Evolutionary conservation across 768 basidiomycete genomes (phyloP), one percentile per base, ranked within the genome.

Genomic region (Boletus fagicola): DNA sequence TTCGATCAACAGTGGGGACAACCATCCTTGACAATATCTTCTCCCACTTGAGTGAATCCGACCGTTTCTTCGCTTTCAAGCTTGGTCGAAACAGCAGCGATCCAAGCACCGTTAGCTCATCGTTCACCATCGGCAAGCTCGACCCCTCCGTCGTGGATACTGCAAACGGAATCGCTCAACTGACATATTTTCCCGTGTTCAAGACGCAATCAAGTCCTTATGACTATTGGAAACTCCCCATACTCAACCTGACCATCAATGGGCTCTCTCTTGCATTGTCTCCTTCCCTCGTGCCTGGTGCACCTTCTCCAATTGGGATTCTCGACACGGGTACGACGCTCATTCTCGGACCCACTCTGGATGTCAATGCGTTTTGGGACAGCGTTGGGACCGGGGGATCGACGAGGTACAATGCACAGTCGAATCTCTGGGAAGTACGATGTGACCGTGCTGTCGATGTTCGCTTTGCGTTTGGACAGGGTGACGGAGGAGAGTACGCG

Each of bases 291-390:
- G 72, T 83, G 28, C 66, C 61, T 5, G 76, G 75, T 20, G 73
- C 80, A 24, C 48, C 68, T 13, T 62, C 72, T 2, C 76, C 78
- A 0, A 78, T 87, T 49, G 84, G 80, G 4, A 79, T 88, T 26
- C 75, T 87, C 28, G 87, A 88, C 64, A 84, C 84, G 26, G 85
- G 85, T 4, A 83, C 82, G 26, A 83, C 82, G 5, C 75, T 83
- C 52, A 74, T 84, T 26, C 74, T 84, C 6, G 83, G 81, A 5
- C 84, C 84, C 7, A 68, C 76, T 1, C 59, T 55, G 18, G 85
- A 86, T 55, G 82, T 85, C 40, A 71, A 74, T 5, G 75, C 78
- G 7, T 78, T 88, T 62, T 87, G 77, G 79, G 54, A 72, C 15
- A 73, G 76, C 7, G 57, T 81, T n/a, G 77, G 79, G 22, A 63